These are phyloP conservation scores for Amborella trichopoda DNA, from an alignment of 164 flowering plant species.

Conservation along the genomic window DNA sequence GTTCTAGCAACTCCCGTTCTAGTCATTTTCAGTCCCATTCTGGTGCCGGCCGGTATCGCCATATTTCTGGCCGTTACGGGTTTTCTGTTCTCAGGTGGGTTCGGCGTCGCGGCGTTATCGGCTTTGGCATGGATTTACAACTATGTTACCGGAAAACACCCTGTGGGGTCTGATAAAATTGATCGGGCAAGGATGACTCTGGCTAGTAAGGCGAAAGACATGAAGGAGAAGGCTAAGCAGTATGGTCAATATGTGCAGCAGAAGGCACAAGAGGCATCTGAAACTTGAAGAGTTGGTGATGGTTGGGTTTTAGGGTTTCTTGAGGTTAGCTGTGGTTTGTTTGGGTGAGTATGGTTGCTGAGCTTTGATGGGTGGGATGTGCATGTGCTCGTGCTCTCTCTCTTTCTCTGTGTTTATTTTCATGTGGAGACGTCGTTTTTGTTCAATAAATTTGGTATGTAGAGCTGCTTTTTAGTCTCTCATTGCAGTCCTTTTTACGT, in stretches of 20 bases:
- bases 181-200: conserved; percentile 24
- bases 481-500: too few relatives aligned
- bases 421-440: too few relatives aligned
- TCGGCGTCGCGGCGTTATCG: conserved; percentile 32
- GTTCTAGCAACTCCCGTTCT: conserved; percentile 24
- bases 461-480: too few relatives aligned
- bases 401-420: too few relatives aligned
- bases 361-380: too few relatives aligned
- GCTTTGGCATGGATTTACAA: conserved; percentile 37
- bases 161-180: conserved; percentile 31
- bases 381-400: too few relatives aligned
- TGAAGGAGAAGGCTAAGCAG: conserved; percentile 37
- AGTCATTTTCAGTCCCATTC: conserved; percentile 19
- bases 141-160: conserved; percentile 19
- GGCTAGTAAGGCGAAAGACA: conserved; percentile 29
- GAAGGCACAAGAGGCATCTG: neutral
- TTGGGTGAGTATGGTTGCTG: too few relatives aligned
- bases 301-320: too few relatives aligned
- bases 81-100: conserved; percentile 38
- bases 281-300: too few relatives aligned
- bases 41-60: conserved; percentile 36
- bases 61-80: conserved; percentile 20
- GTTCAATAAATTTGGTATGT: too few relatives aligned
- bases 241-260: conserved; percentile 17
- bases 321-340: too few relatives aligned